Evolutionary conservation across 352 stramenopile genomes (phyloP).

Genomic region (Phytophthora constricta): DNA sequence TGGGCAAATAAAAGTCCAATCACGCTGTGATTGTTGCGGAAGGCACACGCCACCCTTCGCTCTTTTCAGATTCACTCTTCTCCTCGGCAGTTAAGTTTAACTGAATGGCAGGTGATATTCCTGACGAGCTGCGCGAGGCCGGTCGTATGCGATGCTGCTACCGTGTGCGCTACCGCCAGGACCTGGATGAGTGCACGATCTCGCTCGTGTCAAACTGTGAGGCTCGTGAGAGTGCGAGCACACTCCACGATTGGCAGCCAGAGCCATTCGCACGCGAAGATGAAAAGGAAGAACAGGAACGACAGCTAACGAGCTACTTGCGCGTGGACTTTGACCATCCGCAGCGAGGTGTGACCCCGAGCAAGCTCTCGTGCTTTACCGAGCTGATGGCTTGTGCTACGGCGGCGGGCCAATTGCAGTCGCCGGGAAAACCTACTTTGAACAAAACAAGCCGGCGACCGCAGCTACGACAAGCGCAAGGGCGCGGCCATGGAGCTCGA

Average conservation of each 20-base stretch:
- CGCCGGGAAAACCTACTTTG: slow-evolving; percentile 73
- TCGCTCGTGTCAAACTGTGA: slow-evolving; percentile 58
- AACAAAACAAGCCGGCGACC: slow-evolving; percentile 84
- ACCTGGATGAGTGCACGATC: slow-evolving; percentile 66
- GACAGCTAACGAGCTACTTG: slow-evolving; percentile 40
- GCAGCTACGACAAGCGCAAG: slow-evolving; percentile 99
- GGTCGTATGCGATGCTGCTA: slow-evolving; percentile 74
- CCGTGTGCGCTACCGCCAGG: slow-evolving; percentile 83
- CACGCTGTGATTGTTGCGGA: slow-evolving; percentile 88
- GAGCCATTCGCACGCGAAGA: slow-evolving; percentile 12
- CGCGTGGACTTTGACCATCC: slow-evolving; percentile 83
- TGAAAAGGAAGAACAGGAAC: slow-evolving; percentile 1
- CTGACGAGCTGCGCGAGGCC: slow-evolving; percentile 44
- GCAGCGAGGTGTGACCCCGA: slow-evolving; percentile 86
- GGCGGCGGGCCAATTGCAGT: slow-evolving; percentile 75
- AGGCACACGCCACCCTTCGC: slow-evolving; percentile 90
- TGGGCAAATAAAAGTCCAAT: slow-evolving; percentile 75
- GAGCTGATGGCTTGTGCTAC: slow-evolving; percentile 78
- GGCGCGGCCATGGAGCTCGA: slow-evolving; percentile 98
- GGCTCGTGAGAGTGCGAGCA: slow-evolving; percentile 41
- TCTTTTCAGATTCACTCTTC: slow-evolving; percentile 91
- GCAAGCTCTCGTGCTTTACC: slow-evolving; percentile 90
- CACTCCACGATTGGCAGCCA: slow-evolving; percentile 59
- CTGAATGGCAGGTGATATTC: slow-evolving; percentile 84
- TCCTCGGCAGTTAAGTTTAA: slow-evolving; percentile 83